Conservation (phyloP, 257 asterid species). For the Catharanthus roseus region DNA sequence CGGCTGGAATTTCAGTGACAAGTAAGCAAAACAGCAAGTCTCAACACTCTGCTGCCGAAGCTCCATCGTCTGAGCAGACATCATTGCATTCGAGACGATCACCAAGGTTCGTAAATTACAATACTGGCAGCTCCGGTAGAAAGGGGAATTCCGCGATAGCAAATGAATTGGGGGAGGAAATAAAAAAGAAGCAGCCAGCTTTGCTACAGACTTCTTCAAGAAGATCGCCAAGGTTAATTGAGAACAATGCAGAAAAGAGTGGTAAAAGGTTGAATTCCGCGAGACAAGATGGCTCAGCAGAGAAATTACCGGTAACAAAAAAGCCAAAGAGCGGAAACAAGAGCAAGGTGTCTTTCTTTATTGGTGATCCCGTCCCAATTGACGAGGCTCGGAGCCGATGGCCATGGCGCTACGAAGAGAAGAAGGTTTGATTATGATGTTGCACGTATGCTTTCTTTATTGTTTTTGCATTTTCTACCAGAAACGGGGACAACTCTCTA, state of each 20-base stretch:
- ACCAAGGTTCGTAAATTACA: background rate
- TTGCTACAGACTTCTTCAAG: background rate
- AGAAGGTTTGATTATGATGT: background rate
- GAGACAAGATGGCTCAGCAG: background rate
- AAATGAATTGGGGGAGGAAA: background rate
- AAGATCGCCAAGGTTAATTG: background rate
- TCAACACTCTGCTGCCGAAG: background rate
- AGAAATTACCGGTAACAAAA: background rate
- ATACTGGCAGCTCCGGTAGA: background rate
- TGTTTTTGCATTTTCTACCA: background rate
- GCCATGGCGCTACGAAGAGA: slow-evolving; percentile 9
- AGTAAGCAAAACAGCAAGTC: background rate
- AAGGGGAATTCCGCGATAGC: background rate
- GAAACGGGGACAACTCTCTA: background rate
- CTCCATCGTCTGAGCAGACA: background rate
- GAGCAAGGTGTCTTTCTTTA: background rate
- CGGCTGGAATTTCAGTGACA: background rate
- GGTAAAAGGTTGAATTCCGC: slow-evolving; percentile 2
- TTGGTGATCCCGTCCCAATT: background rate
- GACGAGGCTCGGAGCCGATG: slow-evolving; percentile 2
- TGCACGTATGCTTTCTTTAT: background rate
- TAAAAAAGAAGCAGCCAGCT: background rate
- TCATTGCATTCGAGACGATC: background rate
- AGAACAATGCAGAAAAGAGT: background rate
- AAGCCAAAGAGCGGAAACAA: background rate